Evolutionary conservation across 345 rosid species (phyloP).

Genomic region (Salix udensis): DNA sequence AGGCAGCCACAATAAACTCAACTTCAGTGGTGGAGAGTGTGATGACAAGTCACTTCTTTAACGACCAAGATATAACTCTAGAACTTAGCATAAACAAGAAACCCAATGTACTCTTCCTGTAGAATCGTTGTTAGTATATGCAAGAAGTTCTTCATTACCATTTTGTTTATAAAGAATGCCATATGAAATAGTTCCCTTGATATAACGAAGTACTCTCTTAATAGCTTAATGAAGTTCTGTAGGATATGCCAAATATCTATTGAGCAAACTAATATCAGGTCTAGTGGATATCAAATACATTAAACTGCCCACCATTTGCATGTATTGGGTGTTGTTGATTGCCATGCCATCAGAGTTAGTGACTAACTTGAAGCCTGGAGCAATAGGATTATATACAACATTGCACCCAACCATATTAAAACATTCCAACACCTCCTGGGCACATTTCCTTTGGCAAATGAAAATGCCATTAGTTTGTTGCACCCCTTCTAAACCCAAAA

Average conservation of each 20-base stretch:
- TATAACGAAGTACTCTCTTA: too few relatives aligned
- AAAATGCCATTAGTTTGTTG: not conserved
- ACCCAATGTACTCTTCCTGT: not conserved
- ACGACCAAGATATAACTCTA: not conserved
- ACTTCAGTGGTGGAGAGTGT: not conserved
- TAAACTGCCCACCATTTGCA: not conserved
- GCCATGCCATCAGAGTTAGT: rapidly evolving
- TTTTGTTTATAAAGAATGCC: not conserved
- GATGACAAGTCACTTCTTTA: not conserved
- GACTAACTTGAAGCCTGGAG: not conserved
- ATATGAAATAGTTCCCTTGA: not conserved
- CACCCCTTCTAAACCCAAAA: not conserved
- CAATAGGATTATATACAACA: not conserved
- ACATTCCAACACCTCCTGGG: not conserved
- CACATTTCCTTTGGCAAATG: not conserved
- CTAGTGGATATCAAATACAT: not conserved
- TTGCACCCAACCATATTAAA: not conserved
- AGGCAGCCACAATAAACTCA: not conserved
- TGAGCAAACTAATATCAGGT: not conserved
- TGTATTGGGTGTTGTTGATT: not conserved
- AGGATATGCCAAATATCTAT: not conserved
- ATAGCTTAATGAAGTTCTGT: not conserved
- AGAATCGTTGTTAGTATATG: too few relatives aligned
- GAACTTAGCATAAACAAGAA: not conserved
- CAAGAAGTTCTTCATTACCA: not conserved